Base-by-base conservation (phyloP, 2,329 filamentous ascomycete species). In the Cladophialophora chaetospira region DNA sequence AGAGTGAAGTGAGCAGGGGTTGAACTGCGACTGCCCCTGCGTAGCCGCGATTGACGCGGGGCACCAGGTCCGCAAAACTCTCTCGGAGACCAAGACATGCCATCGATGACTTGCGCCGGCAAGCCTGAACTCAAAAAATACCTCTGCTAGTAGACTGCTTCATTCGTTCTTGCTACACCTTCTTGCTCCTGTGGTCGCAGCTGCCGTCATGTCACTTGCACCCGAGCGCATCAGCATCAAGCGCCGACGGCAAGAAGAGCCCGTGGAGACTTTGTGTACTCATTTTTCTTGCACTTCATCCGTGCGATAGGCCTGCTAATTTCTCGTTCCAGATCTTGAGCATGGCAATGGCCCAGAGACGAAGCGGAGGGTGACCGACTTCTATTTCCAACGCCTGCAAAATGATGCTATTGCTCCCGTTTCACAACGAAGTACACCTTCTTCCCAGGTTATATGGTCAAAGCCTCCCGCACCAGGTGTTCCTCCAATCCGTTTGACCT, bases 141-240 rank as follows among this genome's bases (percentile, higher is more conserved):
- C 33, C 15, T 40, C 36, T 40, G 13, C 17, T 19, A 4, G 17
- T 19, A 11, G 36, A 11, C 17, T 11, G 6, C 8, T 21, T 19
- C 13, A 21, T 21, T 5, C 10, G 19, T 8, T 13, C 23, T n/a
- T 1, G 13, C 19, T n/a, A 21, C 17, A 11, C 36, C 25, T 10
- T 11, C 35, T 11, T 11, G 36, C 28, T n/a, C 33, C 19, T 28
- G 3, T 29, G 13, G 26, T 6, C 48, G 5, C 33, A 5, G 25
- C 5, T 10, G 26, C 48, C 15, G n/a, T 33, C 26, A 80, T 80
- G 77, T 55, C 76, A 25, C 65, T 76, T 35, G 75, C 77, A 42
- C 78, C 78, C 36, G 77, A 80, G 52, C 73, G 77, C 36, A 78
- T 81, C 48, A 77, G 75, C 21, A 77, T 84, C 67, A 84, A 84